Conservation (phyloP, 225 moss, liverwort and hornwort species). For the Bryoerythrophyllum caledonicum region DNA sequence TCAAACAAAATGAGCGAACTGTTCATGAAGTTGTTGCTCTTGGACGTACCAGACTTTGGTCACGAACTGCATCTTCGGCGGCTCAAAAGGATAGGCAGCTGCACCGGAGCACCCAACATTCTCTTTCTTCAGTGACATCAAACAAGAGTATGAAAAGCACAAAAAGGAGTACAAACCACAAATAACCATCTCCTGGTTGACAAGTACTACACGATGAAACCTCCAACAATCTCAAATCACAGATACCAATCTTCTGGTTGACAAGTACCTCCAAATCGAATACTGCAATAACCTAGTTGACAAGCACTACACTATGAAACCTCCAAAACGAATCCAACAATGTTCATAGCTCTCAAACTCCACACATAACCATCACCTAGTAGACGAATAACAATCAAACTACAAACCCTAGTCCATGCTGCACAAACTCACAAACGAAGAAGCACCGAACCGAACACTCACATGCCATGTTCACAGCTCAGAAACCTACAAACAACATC, state of each 20-base stretch:
- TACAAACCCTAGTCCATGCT: too few relatives aligned
- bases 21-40: background rate
- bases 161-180: background rate
- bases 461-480: constrained; percentile 29
- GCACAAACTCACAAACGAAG: too few relatives aligned
- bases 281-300: too few relatives aligned
- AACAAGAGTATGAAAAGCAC: constrained; percentile 9
- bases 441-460: constrained; percentile 28
- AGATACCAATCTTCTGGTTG: too few relatives aligned
- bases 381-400: too few relatives aligned
- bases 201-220: background rate
- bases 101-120: constrained; percentile 35
- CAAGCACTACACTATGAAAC: too few relatives aligned
- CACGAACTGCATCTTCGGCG: constrained; percentile 98
- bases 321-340: too few relatives aligned
- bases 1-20: background rate
- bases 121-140: constrained; percentile 19
- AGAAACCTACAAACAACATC: constrained; percentile 9
- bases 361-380: background rate
- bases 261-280: too few relatives aligned
- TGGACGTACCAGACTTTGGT: constrained; percentile 94
- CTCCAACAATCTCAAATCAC: background rate
- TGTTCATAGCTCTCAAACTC: too few relatives aligned
- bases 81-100: constrained; percentile 99
- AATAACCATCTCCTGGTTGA: background rate